These are phyloP conservation scores for Globisporangium radiosum DNA, from an alignment of 352 stramenopile genomes.

Conservation along the genomic window DNA sequence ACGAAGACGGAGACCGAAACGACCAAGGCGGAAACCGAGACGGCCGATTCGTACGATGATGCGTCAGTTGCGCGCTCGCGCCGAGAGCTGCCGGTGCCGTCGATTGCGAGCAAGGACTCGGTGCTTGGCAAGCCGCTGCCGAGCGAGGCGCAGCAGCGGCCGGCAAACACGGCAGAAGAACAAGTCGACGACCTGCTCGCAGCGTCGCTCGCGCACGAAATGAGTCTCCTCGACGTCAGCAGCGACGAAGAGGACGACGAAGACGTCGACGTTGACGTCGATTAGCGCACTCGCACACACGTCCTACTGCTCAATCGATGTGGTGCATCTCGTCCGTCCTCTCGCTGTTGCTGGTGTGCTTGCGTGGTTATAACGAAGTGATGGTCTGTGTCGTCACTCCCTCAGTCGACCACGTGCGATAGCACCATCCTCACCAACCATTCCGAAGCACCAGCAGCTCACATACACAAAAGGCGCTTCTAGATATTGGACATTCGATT, in stretches of 20 bases:
- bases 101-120: constrained; percentile 12
- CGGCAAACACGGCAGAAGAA: constrained; percentile 29
- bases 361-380: background rate
- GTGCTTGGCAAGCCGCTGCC: constrained; percentile 32
- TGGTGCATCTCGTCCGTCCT: background rate
- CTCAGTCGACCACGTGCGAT: too few species aligned
- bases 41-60: background rate
- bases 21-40: background rate
- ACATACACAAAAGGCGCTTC: too few species aligned
- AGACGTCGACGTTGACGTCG: constrained; percentile 31
- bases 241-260: constrained; percentile 78
- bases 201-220: constrained; percentile 58
- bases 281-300: constrained; percentile 19
- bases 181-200: constrained; percentile 63
- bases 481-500: too few species aligned
- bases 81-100: constrained; percentile 10
- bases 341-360: background rate
- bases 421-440: too few species aligned
- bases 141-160: constrained; percentile 16
- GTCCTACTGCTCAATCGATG: background rate
- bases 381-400: background rate
- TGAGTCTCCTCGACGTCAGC: constrained; percentile 72
- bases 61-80: constrained; percentile 1
- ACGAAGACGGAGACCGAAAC: background rate
- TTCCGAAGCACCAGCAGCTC: too few species aligned